A percentile compares a stretch with the other conserved stretches of the same genome.
These are phyloP conservation scores for Solanum sejunctum DNA, from an alignment of 257 asterid genomes.

Conservation along the genomic window DNA sequence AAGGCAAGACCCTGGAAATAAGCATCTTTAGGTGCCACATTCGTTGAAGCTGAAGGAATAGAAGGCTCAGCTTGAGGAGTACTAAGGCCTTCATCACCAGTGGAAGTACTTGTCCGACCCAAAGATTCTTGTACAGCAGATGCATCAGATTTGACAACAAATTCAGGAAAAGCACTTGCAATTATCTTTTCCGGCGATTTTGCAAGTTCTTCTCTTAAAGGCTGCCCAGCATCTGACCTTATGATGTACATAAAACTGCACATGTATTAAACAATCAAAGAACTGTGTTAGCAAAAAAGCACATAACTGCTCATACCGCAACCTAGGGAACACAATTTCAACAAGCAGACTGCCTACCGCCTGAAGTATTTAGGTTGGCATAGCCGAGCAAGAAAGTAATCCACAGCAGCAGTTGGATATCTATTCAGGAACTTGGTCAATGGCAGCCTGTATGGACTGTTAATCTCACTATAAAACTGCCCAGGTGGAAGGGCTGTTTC, in stretches of 20 bases:
- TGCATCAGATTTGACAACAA: constrained; percentile 41
- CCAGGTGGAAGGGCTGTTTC: constrained; percentile 97
- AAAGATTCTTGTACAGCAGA: constrained; percentile 45
- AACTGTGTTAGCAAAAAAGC: constrained; percentile 4
- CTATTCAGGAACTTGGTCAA: constrained; percentile 93
- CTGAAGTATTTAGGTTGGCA: constrained; percentile 81
- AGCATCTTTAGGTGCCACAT: constrained; percentile 61
- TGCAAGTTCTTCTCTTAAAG: constrained; percentile 95
- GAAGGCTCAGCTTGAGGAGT: constrained; percentile 60
- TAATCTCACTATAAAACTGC: constrained; percentile 93
- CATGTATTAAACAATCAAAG: background rate
- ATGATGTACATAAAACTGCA: constrained; percentile 94
- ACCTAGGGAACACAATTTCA: background rate
- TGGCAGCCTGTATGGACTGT: constrained; percentile 96
- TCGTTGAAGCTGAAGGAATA: constrained; percentile 32
- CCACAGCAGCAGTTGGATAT: constrained; percentile 84
- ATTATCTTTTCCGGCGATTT: constrained; percentile 95
- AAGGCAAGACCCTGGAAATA: constrained; percentile 96
- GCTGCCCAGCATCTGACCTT: constrained; percentile 97
- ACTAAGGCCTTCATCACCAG: constrained; percentile 43
- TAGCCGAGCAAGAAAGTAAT: constrained; percentile 83
- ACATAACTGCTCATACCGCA: background rate
- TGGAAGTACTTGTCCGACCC: constrained; percentile 35
- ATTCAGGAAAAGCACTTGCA: constrained; percentile 84
- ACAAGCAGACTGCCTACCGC: constrained; percentile 40